phyloP scores from a whole-genome alignment of 305 asterid genomes.

The Withania somnifera region DNA sequence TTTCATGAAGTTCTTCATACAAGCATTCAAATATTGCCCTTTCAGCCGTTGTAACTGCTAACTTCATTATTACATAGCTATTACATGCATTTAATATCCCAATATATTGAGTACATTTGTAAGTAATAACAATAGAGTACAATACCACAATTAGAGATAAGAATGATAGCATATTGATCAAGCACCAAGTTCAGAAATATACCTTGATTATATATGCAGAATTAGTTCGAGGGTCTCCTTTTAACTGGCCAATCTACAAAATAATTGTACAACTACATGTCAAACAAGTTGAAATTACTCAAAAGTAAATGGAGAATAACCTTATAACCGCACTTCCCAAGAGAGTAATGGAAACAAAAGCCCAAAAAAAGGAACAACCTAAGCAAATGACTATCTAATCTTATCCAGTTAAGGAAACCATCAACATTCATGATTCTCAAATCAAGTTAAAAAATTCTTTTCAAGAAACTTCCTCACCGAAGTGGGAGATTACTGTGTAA shows the following conservation, averaged over 20 bases:
- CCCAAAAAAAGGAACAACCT: background rate
- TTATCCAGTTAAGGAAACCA: background rate
- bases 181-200: constrained; percentile 5
- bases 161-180: background rate
- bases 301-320: constrained; percentile 10
- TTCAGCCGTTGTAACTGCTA: too few species aligned
- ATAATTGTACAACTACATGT: constrained; percentile 67
- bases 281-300: constrained; percentile 41
- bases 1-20: too few species aligned
- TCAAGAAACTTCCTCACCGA: background rate
- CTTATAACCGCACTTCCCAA: background rate
- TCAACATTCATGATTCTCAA: background rate
- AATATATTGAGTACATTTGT: background rate
- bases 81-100: background rate
- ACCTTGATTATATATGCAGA: constrained; percentile 72
- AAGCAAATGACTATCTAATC: background rate
- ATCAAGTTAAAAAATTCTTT: background rate
- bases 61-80: background rate
- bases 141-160: background rate
- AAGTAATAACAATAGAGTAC: background rate
- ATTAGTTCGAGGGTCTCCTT: constrained; percentile 38
- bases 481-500: background rate
- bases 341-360: background rate
- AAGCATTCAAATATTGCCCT: too few species aligned
- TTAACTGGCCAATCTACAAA: constrained; percentile 63